Base-by-base conservation (phyloP, 129 eudicot species). In the Sambucus nigra region DNA sequence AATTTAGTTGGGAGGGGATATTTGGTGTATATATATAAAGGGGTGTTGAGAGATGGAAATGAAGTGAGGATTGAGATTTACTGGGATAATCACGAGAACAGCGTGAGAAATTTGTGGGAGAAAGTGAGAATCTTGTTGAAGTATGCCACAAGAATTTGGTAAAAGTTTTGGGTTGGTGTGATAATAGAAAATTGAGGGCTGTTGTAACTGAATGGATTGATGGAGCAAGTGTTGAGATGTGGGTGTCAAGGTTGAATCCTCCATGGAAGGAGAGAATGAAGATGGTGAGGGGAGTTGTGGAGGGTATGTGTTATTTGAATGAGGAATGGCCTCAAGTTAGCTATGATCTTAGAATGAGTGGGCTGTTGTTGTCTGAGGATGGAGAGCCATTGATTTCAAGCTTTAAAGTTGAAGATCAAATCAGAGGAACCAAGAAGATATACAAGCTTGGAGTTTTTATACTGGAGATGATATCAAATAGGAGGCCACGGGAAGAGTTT, bases 251-350 rank as follows among this genome's bases (percentile, higher is more conserved):
- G 14, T 58, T 55, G 24, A 52, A 35, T 25, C 77, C 71, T 8
- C 51, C 61, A 4, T 71, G 77, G 77, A 64, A 65, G 33, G 12
- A 59, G 1, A 65, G 77, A 63, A 58, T 60, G 5, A 33, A 42
- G 19, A 31, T 53, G 6, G 50, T 71, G 22, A 39, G 51, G 48
- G 63, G 71, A 12, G 47, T 71, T 31, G 47, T 57, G 7, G 52
- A 41, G 22, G 77, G 53, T 1, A 52, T 71, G 51, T 24, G 59
- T 53, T 65, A 71, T 48, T 19, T 71, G 45, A 62, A 58, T 4
- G 67, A 65, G 41, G 77, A 60, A 53, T 71, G 71, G 62, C 71
- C 77, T 5, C 48, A 71, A 44, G 61, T 64, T 51, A 63, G 47
- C 24, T 71, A 59, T 47, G 69, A 58, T 20, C 63, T 71, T 12